Percentiles rank a stretch among this genome's conserved stretches.
Evolutionary conservation across 768 basidiomycete genomes (phyloP).

Genomic region (Cyathus striatus): DNA sequence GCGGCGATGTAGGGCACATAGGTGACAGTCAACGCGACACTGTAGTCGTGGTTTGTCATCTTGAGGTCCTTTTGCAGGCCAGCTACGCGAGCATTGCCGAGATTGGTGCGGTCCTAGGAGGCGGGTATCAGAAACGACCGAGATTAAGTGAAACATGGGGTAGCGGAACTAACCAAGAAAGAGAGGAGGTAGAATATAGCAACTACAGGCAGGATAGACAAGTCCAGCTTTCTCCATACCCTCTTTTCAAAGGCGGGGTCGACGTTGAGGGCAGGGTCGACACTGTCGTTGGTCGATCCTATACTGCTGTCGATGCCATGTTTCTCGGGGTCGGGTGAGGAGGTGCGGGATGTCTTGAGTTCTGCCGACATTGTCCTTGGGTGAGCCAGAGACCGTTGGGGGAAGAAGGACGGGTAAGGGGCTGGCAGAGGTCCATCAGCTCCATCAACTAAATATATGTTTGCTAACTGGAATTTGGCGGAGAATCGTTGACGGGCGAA

Average conservation of each 20-base stretch:
- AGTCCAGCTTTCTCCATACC: slow-evolving; percentile 47
- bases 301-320: slow-evolving; percentile 15
- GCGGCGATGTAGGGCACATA: slow-evolving; percentile 52
- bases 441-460: too few relatives aligned
- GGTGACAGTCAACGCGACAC: slow-evolving; percentile 42
- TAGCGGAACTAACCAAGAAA: slow-evolving; percentile 36
- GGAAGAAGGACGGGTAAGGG: not conserved
- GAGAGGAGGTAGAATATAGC: slow-evolving; percentile 47
- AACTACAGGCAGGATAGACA: slow-evolving; percentile 41
- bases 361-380: slow-evolving; percentile 13
- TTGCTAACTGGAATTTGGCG: too few relatives aligned
- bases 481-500: too few relatives aligned
- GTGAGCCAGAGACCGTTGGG: too few relatives aligned
- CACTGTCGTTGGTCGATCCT: slow-evolving; percentile 15
- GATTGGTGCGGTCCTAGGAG: slow-evolving; percentile 50
- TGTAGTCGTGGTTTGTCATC: slow-evolving; percentile 45
- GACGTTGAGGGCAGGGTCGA: slow-evolving; percentile 8
- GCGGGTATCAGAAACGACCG: not conserved
- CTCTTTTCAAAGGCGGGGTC: slow-evolving; percentile 29
- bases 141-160: not conserved
- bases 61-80: slow-evolving; percentile 51
- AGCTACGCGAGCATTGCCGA: slow-evolving; percentile 58
- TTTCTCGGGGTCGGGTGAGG: slow-evolving; percentile 23
- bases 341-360: slow-evolving; percentile 15
- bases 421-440: too few relatives aligned